Base-by-base conservation (phyloP, 1,284 basidiomycete genomes). In the Pseudomicrostroma phylloplanum region DNA sequence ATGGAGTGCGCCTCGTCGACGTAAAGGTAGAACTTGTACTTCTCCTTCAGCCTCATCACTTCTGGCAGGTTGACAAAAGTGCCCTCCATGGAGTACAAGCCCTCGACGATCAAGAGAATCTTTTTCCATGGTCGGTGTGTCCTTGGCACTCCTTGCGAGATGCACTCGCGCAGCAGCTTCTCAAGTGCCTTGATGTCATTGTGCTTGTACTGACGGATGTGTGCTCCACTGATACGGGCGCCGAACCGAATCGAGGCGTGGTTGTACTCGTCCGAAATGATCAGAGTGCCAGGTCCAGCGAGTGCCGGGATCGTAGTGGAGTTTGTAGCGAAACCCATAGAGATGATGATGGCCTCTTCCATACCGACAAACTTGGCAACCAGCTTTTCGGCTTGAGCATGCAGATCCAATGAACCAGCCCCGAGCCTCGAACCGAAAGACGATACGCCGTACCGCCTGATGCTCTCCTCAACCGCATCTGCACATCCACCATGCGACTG, bases 121-220 rank as follows among this genome's bases (percentile, higher is more conserved):
- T 96, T 97, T 84, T 96, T 96, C 94, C 94, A 98, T 1, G 94
- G 96, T 17, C 94, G 82, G 79, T 97, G 96, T 0, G 92, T 97
- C 81, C 92, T 89, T 1, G 94, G 92, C 80, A 97, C 94, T 26
- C 94, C 94, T 80, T 98, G 94, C 70, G 89, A 91, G 81, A 99
- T 96, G 54, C 87, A 88, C 81, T 99, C 96, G 54, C 88, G 85
- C 69, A 99, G 82, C 9, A 97, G 79, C 6, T 82, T 80, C 81
- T 97, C 93, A 63, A 99, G 83, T 57, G 84, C 86, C 56, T 84
- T 80, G 88, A 97, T 91, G 80, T 96, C 87, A 79, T 97, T 98
- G 81, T 99, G 96, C 84, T 94, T 94, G 87, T 91, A 99, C 84
- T 89, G 89, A 55, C 93, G 84, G 25, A 97, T 89, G 70, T 87